Conservation (phyloP, 83 land plant genomes). For the Thuja plicata region DNA sequence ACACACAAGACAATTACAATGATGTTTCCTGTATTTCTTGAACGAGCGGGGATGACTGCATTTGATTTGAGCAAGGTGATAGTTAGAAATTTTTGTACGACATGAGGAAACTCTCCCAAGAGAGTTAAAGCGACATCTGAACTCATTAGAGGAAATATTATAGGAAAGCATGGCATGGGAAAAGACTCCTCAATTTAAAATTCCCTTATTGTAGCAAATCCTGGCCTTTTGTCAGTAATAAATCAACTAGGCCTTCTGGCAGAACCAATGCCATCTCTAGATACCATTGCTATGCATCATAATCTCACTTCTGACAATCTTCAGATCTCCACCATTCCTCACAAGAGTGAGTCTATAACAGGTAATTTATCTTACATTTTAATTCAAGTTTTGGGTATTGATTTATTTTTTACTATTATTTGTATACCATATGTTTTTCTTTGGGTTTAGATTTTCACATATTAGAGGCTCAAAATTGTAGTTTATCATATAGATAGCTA, state of each 20-base stretch:
- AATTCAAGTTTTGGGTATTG: background rate
- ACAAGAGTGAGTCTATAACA: conserved; percentile 48
- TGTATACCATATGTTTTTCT: background rate
- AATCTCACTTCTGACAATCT: conserved; percentile 40
- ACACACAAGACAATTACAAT: conserved; percentile 89
- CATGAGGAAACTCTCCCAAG: conserved; percentile 95
- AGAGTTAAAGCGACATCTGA: conserved; percentile 90
- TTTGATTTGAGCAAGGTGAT: conserved; percentile 97
- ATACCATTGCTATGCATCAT: too few species aligned
- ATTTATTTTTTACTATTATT: background rate
- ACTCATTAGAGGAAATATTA: conserved; percentile 90
- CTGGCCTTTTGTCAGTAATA: conserved; percentile 59
- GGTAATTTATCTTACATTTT: conserved; percentile 28
- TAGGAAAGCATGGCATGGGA: conserved; percentile 97
- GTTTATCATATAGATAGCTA: background rate
- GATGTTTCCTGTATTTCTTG: conserved; percentile 93
- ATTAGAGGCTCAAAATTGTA: background rate
- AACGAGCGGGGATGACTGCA: conserved; percentile 95
- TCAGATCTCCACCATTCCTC: conserved; percentile 24
- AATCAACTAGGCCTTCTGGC: conserved; percentile 79
- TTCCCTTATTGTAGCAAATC: conserved; percentile 82
- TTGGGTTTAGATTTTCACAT: background rate
- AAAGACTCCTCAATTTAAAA: conserved; percentile 95
- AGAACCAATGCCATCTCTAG: conserved; percentile 95
- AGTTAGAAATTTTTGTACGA: conserved; percentile 93